Percentiles rank a stretch among this genome's conserved stretches.
These are phyloP conservation scores for Ogataea minuta DNA, from an alignment of 805 yeast genomes.

Conservation along the genomic window DNA sequence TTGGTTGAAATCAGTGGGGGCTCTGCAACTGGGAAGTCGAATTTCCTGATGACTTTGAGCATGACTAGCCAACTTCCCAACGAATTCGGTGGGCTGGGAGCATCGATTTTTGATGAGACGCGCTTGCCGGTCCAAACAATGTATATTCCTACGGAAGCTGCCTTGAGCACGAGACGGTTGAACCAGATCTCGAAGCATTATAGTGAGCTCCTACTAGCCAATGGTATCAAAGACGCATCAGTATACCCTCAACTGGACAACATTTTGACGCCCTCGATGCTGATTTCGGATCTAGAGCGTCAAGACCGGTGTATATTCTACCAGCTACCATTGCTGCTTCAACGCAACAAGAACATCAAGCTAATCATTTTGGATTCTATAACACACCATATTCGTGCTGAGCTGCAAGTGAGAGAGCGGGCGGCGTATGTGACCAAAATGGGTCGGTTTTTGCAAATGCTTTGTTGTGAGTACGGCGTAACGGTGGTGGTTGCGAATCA, in stretches of 20 bases:
- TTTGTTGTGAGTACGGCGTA: slow-evolving; percentile 47
- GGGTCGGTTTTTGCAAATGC: slow-evolving; percentile 45
- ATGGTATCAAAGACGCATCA: slow-evolving; percentile 30
- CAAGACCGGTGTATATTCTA: slow-evolving; percentile 71
- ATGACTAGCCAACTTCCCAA: slow-evolving; percentile 53
- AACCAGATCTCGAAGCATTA: slow-evolving; percentile 39
- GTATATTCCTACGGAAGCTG: slow-evolving; percentile 78
- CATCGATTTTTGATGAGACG: slow-evolving; percentile 23
- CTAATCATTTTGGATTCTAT: slow-evolving; percentile 77
- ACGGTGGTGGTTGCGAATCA: slow-evolving; percentile 78
- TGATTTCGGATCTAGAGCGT: slow-evolving; percentile 53
- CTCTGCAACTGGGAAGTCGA: slow-evolving; percentile 85
- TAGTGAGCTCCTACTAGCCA: slow-evolving; percentile 32
- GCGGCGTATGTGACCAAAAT: slow-evolving; percentile 41
- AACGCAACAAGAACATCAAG: slow-evolving; percentile 41
- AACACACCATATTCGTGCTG: slow-evolving; percentile 75
- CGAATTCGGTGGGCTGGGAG: slow-evolving; percentile 46
- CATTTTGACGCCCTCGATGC: slow-evolving; percentile 30
- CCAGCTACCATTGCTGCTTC: slow-evolving; percentile 61
- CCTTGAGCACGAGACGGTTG: slow-evolving; percentile 64
- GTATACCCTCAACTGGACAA: slow-evolving; percentile 35
- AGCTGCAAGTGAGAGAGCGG: slow-evolving; percentile 45
- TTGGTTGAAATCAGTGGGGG: slow-evolving; percentile 81
- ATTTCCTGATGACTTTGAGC: slow-evolving; percentile 65
- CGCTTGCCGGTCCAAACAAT: slow-evolving; percentile 43